Base-by-base conservation (phyloP, 2,329 filamentous ascomycete genomes). In the Orbilia blumenaviensis region DNA sequence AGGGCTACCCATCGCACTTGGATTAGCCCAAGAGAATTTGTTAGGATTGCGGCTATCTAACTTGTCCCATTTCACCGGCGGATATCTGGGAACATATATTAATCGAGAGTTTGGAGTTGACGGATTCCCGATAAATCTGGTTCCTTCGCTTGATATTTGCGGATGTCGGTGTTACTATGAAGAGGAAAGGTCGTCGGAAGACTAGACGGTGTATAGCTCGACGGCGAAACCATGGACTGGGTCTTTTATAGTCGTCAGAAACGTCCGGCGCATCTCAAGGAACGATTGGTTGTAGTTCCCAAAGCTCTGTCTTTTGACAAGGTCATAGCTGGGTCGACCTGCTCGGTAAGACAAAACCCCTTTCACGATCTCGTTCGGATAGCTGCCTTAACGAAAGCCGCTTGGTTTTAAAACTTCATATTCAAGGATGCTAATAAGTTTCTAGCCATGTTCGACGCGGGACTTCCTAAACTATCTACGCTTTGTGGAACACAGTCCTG, bases 161-260 rank as follows among this genome's bases (percentile, higher is more conserved):
- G 71, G 62, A 75, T 75, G 71, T 68, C 71, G 58, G 54, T 50
- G 63, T 58, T 75, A 75, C 71, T 75, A 75, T 75, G 71, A 75
- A 75, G 71, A 75, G 48, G 56, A 75, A 75, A 64, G 63, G 63
- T 68, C 71, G 71, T 52, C 71, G 71, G 71, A 75, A 75, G 71
- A 75, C 71, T 63, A 75, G 71, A 75, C 63, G 71, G 71, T 75
- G 71, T 63, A 75, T 75, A 75, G 71, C 68, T 75, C 71, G 71
- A 75, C 71, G 71, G 71, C 71, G 71, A 75, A 68, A 75, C 62
- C 71, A 75, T 75, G 71, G 71, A 75, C 56, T 75, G 71, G 71
- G 71, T 75, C 63, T 75, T 75, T 68, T 68, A 75, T 75, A 75
- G 71, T 68, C 71, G 71, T 42, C 71, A 75, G 48, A 75, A 75